Base-by-base conservation (phyloP, 352 stramenopile species). In the Globisporangium uncinulatum region DNA sequence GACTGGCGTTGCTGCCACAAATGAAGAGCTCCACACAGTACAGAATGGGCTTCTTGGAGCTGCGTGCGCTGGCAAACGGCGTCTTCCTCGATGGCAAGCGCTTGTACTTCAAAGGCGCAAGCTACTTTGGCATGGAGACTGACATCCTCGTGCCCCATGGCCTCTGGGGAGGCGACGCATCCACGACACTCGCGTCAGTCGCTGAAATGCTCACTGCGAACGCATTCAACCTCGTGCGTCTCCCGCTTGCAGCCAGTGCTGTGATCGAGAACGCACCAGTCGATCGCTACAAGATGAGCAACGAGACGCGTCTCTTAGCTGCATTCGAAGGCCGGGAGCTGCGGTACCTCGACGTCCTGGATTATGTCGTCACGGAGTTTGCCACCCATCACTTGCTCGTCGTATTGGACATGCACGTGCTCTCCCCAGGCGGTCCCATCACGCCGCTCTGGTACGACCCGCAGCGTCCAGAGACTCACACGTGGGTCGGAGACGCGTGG, bases 101-200 rank as follows among this genome's bases (percentile, higher is more conserved):
- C 13, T 86, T 88, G 62, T 62, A 48, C 34, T 34, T 88, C 56
- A 88, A 88, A 37, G 77, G 77, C 39, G 71, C 60, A 37, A 88
- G 66, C 51, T 86, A 67, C 57, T 88, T 88, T 56, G 77, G 77
- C 15, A 75, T 88, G 71, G 77, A 88, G 57, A 80, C 58, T 14
- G 69, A 83, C 50, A 86, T 86, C 59, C 61, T 71, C 41, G 73
- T 79, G 19, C 73, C 73, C 1, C 77, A 88, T 43, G 77, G 77
- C 21, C 65, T 87, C 20, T 87, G 77, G 77, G 74, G 76, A 14
- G 76, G 76, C n/a, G 42, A 51, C 6, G 56, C 70, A 29, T 87
- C 76, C 10, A 87, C 74, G 19, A 80, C 74, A 13, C 37, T 87
- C 13, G 62, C 65, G 1, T 47, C 59, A 6, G 57, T 87, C 20